Evolutionary conservation across 768 basidiomycete genomes (phyloP).

Genomic region (Lepiota venenata): DNA sequence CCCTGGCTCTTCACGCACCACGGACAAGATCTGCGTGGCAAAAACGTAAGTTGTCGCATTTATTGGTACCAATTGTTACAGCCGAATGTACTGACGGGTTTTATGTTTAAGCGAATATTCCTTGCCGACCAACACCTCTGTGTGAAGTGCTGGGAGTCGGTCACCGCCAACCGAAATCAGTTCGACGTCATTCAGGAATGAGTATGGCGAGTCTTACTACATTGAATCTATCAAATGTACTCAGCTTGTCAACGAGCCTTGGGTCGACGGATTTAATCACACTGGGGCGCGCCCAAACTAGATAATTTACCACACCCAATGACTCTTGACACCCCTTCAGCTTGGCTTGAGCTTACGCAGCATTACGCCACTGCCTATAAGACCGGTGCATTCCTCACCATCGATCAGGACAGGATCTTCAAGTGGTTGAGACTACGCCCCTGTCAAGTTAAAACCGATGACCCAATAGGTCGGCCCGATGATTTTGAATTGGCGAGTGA

Average conservation of each 20-base stretch:
- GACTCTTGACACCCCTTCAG: conserved; percentile 26
- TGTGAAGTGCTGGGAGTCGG: conserved; percentile 62
- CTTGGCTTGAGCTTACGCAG: conserved; percentile 59
- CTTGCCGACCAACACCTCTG: conserved; percentile 67
- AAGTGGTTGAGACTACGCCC: conserved; percentile 75
- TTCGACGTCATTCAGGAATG: conserved; percentile 69
- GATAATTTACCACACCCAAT: neutral
- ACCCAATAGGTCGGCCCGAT: conserved; percentile 51
- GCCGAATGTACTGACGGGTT: neutral
- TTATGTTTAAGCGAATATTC: conserved; percentile 50
- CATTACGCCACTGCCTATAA: conserved; percentile 75
- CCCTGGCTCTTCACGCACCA: conserved; percentile 86
- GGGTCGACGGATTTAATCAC: conserved; percentile 68
- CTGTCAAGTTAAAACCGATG: conserved; percentile 46
- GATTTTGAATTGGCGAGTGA: conserved; percentile 54
- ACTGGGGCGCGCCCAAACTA: conserved; percentile 29
- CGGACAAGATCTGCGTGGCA: conserved; percentile 60
- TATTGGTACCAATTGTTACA: neutral
- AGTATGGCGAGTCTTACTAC: conserved; percentile 78
- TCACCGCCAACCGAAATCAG: conserved; percentile 52
- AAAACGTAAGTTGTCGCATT: conserved; percentile 52
- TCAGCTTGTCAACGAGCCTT: conserved; percentile 68
- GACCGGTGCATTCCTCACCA: conserved; percentile 55
- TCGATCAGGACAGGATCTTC: conserved; percentile 58
- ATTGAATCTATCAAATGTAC: conserved; percentile 73